Conservation (phyloP, 441 rosid genomes). For the Metrosideros polymorpha region DNA sequence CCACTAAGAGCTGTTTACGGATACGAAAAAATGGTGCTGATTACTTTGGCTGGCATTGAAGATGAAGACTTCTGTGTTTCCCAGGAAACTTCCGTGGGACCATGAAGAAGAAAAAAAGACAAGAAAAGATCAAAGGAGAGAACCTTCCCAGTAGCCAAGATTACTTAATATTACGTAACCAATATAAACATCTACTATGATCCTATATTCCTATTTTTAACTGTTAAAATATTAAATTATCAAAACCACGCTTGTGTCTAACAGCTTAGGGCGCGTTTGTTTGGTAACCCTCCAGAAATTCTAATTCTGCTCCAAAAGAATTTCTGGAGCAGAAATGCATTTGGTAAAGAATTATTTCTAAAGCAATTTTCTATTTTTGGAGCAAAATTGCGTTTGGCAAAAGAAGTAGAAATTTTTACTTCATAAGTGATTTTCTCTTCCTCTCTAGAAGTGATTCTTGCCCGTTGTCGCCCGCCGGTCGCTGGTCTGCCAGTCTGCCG, state of each 20-base stretch:
- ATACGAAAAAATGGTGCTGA: background rate
- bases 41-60: background rate
- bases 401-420: no score
- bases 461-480: no score
- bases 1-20: background rate
- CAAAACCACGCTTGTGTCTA: accelerated
- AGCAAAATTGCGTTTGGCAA: no score
- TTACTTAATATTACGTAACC: background rate
- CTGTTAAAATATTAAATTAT: background rate
- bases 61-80: background rate
- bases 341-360: no score
- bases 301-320: no score
- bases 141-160: background rate
- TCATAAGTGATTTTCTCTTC: no score
- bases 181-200: background rate
- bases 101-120: background rate
- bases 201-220: background rate
- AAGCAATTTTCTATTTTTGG: no score
- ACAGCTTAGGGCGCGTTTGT: no score
- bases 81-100: background rate
- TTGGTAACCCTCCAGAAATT: no score
- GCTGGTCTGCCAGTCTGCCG: no score
- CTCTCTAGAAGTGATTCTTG: no score
- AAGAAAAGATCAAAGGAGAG: background rate
- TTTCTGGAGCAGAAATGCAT: no score